Conservation (phyloP, 106 monocot genomes). For the Cymbidium sinense region DNA sequence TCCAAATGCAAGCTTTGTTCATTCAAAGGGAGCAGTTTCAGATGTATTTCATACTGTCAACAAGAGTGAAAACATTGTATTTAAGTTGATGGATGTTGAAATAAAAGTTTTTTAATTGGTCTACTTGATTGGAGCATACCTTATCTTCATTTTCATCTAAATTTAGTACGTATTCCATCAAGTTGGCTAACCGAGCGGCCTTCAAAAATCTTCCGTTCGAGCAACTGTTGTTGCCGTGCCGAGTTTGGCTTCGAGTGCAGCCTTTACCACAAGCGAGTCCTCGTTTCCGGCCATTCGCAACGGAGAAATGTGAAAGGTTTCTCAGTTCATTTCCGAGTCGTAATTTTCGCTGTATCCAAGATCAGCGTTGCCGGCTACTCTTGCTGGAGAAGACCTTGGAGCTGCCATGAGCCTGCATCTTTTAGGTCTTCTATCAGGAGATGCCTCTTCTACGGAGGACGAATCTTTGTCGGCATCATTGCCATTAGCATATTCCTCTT, state of each 20-base stretch:
- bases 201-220: conserved; percentile 54
- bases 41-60: conserved; percentile 66
- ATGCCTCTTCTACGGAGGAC: conserved; percentile 70
- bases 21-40: conserved; percentile 66
- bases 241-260: conserved; percentile 85
- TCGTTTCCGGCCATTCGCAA: conserved; percentile 45
- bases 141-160: conserved; percentile 56
- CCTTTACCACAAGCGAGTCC: conserved; percentile 90
- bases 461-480: conserved; percentile 48
- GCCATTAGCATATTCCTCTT: conserved; percentile 55
- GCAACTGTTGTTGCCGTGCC: conserved; percentile 60
- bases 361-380: conserved; percentile 25
- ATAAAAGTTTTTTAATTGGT: neutral
- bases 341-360: conserved; percentile 41
- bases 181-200: conserved; percentile 56
- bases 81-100: neutral
- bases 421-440: conserved; percentile 63
- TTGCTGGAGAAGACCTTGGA: conserved; percentile 47
- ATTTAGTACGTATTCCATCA: conserved; percentile 63
- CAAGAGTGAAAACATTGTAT: conserved; percentile 17
- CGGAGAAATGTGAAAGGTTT: conserved; percentile 37
- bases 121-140: conserved; percentile 30
- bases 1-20: conserved; percentile 42
- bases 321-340: conserved; percentile 32
- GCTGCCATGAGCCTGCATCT: conserved; percentile 47